These are phyloP conservation scores for Grosmannia huntii DNA, from an alignment of 2,329 filamentous ascomycete genomes.

Conservation along the genomic window DNA sequence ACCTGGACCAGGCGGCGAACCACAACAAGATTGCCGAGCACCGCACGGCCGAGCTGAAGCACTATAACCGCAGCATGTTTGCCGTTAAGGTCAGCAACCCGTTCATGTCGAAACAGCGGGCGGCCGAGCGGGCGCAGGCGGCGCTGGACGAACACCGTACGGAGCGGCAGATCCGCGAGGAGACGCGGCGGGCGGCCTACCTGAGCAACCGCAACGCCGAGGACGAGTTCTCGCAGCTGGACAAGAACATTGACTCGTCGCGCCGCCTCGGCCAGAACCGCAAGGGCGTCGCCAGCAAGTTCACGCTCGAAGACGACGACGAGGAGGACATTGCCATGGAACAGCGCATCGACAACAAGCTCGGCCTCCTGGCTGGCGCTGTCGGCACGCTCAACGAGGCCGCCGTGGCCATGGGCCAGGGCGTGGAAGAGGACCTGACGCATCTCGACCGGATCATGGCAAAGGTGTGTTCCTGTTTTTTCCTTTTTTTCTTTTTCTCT, in stretches of 20 bases:
- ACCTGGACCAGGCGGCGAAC: slow-evolving; percentile 66
- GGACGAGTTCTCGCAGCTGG: slow-evolving; percentile 35
- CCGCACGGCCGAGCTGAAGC: slow-evolving; percentile 71
- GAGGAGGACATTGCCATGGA: slow-evolving; percentile 13
- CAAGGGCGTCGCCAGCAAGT: slow-evolving; percentile 11
- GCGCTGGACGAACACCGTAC: slow-evolving; percentile 56
- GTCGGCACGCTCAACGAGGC: slow-evolving; percentile 55
- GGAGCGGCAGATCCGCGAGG: slow-evolving; percentile 53
- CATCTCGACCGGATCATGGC: slow-evolving; percentile 60
- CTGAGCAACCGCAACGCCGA: slow-evolving; percentile 30
- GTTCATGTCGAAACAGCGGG: slow-evolving; percentile 58
- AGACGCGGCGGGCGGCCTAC: slow-evolving; percentile 26
- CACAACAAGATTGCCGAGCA: slow-evolving; percentile 68
- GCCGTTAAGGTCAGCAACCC: slow-evolving; percentile 65
- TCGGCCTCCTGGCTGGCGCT: slow-evolving; percentile 56
- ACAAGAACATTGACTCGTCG: slow-evolving; percentile 47
- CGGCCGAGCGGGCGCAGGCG: slow-evolving; percentile 51
- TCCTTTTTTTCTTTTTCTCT: background rate
- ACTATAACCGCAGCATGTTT: slow-evolving; percentile 83
- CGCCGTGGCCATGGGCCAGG: slow-evolving; percentile 9
- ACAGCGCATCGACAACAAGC: slow-evolving; percentile 40
- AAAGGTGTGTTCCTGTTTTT: slow-evolving; percentile 45
- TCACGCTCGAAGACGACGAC: slow-evolving; percentile 14
- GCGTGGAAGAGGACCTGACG: slow-evolving; percentile 61
- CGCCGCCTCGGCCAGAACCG: slow-evolving; percentile 36